Evolutionary conservation across 148 eudicot genomes (phyloP).

Genomic region (Simmondsia chinensis): DNA sequence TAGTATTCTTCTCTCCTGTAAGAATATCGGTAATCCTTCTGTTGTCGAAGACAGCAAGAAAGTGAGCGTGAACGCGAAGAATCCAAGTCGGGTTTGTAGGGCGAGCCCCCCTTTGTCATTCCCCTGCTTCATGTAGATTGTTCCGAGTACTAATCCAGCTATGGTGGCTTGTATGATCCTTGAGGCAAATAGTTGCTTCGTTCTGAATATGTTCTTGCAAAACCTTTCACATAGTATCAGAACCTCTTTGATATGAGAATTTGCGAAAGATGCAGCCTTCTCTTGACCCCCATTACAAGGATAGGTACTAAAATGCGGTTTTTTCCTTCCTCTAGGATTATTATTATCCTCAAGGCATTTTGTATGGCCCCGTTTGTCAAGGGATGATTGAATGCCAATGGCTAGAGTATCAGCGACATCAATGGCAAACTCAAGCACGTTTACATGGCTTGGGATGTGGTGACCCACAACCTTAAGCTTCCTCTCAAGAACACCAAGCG

Average conservation of each 20-base stretch:
- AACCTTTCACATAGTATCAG: constrained; percentile 62
- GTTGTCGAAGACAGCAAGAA: constrained; percentile 88
- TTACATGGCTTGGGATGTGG: constrained; percentile 50
- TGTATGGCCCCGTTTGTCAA: constrained; percentile 5
- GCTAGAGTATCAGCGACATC: constrained; percentile 40
- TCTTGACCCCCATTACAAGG: no score
- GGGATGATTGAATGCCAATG: constrained; percentile 25
- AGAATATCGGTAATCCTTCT: constrained; percentile 88
- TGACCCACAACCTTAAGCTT: constrained; percentile 44
- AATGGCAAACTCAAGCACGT: constrained; percentile 84
- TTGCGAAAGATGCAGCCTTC: constrained; percentile 32
- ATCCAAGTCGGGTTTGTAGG: constrained; percentile 69
- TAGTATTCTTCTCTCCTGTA: constrained; percentile 80
- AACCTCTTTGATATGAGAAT: constrained; percentile 45
- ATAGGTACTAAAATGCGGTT: neutral
- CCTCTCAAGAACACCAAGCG: constrained; percentile 51
- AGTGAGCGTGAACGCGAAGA: constrained; percentile 81
- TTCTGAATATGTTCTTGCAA: constrained; percentile 68
- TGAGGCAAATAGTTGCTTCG: constrained; percentile 74
- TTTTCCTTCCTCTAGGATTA: neutral
- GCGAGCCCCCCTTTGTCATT: constrained; percentile 25
- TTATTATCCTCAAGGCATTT: neutral
- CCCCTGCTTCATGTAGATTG: constrained; percentile 52
- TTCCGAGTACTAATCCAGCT: constrained; percentile 64
- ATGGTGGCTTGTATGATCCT: constrained; percentile 57